Evolutionary conservation across 805 yeast species (phyloP).

Genomic region (Candida silvatica): DNA sequence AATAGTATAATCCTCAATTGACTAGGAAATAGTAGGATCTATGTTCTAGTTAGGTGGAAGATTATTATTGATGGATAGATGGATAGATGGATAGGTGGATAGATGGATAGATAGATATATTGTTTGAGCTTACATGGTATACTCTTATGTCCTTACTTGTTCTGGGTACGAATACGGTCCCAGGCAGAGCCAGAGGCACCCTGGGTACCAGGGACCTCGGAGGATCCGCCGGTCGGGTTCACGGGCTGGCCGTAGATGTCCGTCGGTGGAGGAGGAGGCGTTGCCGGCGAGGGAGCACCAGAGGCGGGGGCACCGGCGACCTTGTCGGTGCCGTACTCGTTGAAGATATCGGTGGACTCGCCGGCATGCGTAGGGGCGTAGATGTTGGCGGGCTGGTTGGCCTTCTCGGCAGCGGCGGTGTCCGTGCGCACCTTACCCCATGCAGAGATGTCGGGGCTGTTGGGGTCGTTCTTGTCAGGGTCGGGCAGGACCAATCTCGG

Average conservation of each 20-base stretch:
- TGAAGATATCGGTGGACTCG: not conserved
- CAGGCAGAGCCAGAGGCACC: slow-evolving; percentile 13
- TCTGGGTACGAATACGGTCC: slow-evolving; percentile 16
- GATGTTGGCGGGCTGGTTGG: not conserved
- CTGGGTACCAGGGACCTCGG: not conserved
- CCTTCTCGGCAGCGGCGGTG: not conserved
- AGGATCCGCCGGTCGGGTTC: no score
- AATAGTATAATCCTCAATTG: no score
- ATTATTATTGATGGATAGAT: no score
- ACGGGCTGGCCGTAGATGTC: no score
- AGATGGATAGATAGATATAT: no score
- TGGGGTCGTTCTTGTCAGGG: not conserved
- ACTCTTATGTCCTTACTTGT: no score
- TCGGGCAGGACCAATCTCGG: slow-evolving; percentile 32
- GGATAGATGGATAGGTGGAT: no score
- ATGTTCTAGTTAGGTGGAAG: no score
- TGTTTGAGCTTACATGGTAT: no score
- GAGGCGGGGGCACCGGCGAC: no score
- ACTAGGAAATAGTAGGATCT: no score
- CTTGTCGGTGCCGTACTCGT: not conserved
- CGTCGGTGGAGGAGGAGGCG: no score
- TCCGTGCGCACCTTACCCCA: slow-evolving; percentile 16
- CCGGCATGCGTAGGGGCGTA: not conserved
- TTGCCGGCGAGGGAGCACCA: not conserved
- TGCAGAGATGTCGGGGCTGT: slow-evolving; percentile 3